phyloP scores from a whole-genome alignment of 2,329 filamentous ascomycete species.

The Phyllosticta citriasiana region DNA sequence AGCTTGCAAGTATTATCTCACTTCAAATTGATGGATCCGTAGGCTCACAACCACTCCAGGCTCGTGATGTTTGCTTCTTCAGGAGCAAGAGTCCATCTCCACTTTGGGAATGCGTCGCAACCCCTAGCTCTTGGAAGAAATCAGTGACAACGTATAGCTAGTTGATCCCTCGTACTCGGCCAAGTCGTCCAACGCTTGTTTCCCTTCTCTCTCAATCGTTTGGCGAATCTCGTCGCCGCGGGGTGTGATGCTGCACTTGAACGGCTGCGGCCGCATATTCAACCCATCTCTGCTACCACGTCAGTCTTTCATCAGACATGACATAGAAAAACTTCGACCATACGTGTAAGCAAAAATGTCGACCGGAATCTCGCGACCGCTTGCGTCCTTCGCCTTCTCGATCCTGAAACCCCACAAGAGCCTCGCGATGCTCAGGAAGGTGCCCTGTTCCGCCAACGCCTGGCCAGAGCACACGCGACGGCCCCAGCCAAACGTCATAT shows the following conservation, averaged over 20 bases:
- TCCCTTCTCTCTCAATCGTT: constrained; percentile 44
- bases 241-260: constrained; percentile 44
- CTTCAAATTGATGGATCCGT: neutral
- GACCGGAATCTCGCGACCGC: constrained; percentile 40
- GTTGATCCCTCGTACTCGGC: constrained; percentile 46
- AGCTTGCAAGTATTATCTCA: neutral
- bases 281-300: constrained; percentile 39
- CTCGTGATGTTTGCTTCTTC: neutral
- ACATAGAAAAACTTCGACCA: constrained; percentile 14
- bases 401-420: constrained; percentile 50
- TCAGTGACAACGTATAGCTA: constrained; percentile 41
- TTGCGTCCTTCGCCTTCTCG: constrained; percentile 28
- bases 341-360: constrained; percentile 49
- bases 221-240: constrained; percentile 38
- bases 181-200: constrained; percentile 42
- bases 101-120: neutral
- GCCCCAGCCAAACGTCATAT: constrained; percentile 47
- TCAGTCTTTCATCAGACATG: neutral
- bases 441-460: constrained; percentile 50
- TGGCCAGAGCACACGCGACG: constrained; percentile 50
- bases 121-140: constrained; percentile 36
- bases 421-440: constrained; percentile 48
- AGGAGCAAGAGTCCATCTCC: neutral
- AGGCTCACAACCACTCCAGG: neutral
- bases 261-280: constrained; percentile 49